Evolutionary conservation across 2,329 filamentous ascomycete genomes (phyloP), one percentile per base, ranked within the genome.

Genomic region (Hymenoscyphus fraxineus): DNA sequence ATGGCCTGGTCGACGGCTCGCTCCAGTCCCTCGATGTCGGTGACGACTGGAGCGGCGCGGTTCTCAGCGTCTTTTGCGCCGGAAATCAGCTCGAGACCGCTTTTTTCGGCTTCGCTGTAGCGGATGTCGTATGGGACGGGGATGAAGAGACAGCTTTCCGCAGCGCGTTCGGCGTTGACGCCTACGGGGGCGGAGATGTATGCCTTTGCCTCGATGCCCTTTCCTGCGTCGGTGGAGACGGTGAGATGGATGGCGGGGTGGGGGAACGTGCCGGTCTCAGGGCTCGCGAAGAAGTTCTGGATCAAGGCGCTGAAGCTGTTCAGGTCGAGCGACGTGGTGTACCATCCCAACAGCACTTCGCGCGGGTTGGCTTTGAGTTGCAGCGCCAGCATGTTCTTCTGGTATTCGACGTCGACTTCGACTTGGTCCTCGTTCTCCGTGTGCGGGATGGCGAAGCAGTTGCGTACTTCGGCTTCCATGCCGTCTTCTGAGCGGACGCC

Each of bases 401-500:
- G 95, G 81, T 98, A 99, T 80, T 99, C 95, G 85, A 99, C 96
- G 78, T 99, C 95, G 69, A 99, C 95, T 80, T 99, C 95, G 74
- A 99, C 95, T 80, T 99, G 95, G 80, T 99, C 95, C 77, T 93
- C 91, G 72, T 94, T 97, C 82, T 99, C 95, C 72, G 94, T 98
- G 83, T 99, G 95, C 71, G 94, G 93, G 76, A 99, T 96, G 72
- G 95, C 95, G 78, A 99, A 99, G 82, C 92, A 94, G 76, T 92
- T 96, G 76, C 92, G 89, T 75, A 99, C 95, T 80, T 96, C 93
- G 75, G 96, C 92, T 79, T 98, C 94, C 76, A 91, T 92, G 78
- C 94, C 95, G 84, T 99, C 95, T 82, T 99, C 95, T 77, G 90
- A 95, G 72, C 95, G 90, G 71, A 89, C 90, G 76, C 95, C 95